phyloP scores from a whole-genome alignment of 257 asterid genomes.

The Jasminum sambac region DNA sequence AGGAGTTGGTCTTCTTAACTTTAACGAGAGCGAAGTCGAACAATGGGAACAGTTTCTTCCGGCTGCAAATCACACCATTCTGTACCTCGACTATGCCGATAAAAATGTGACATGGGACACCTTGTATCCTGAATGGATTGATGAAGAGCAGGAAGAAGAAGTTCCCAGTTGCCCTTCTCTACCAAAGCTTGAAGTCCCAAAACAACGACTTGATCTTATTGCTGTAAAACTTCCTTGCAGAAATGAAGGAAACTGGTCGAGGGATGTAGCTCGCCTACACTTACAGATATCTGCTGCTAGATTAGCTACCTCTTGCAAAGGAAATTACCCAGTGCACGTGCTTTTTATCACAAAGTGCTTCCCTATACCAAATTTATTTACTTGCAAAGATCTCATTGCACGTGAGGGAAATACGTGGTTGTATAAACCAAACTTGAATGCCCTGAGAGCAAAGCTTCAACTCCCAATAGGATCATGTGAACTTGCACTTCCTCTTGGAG shows the following conservation, averaged over 20 bases:
- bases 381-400: constrained; percentile 56
- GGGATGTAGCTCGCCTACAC: constrained; percentile 77
- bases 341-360: constrained; percentile 62
- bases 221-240: constrained; percentile 82
- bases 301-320: constrained; percentile 61
- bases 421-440: constrained; percentile 52
- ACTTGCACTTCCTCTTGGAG: constrained; percentile 77
- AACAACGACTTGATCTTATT: constrained; percentile 61
- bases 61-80: constrained; percentile 41
- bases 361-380: constrained; percentile 65
- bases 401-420: constrained; percentile 61
- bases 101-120: constrained; percentile 70
- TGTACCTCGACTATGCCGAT: constrained; percentile 49
- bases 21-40: constrained; percentile 51
- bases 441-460: constrained; percentile 55
- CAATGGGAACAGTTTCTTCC: constrained; percentile 57
- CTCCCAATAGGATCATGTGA: constrained; percentile 91
- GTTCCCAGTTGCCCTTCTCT: constrained; percentile 75
- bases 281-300: constrained; percentile 70
- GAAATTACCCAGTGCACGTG: constrained; percentile 50
- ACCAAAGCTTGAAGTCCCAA: constrained; percentile 56
- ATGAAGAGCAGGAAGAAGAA: constrained; percentile 75
- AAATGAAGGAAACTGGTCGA: constrained; percentile 74
- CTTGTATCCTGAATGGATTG: constrained; percentile 91
- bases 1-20: constrained; percentile 67